These are phyloP conservation scores for Fusarium sp. DNA, from an alignment of 2,329 filamentous ascomycete genomes.

Conservation along the genomic window DNA sequence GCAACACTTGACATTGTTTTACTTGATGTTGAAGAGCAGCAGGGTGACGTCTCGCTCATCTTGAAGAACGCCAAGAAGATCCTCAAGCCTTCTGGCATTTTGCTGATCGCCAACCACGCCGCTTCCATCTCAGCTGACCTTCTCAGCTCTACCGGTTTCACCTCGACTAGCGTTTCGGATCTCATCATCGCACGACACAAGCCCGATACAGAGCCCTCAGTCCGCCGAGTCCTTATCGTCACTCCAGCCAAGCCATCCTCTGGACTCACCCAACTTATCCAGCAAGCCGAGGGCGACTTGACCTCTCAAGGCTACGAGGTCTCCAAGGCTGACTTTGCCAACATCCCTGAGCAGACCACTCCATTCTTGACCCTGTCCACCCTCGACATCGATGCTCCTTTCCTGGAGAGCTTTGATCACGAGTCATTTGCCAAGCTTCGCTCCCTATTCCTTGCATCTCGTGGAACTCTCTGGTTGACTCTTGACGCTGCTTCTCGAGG, in stretches of 20 bases:
- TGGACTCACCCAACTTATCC: neutral
- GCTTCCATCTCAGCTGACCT: neutral
- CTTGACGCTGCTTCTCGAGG: neutral
- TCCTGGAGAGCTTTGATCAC: neutral
- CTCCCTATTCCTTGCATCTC: neutral
- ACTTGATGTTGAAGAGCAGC: neutral
- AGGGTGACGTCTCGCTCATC: neutral
- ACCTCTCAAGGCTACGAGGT: neutral
- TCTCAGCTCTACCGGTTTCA: neutral
- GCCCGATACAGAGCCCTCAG: neutral
- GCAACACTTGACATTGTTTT: neutral
- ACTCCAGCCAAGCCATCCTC: neutral
- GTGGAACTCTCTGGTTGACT: neutral
- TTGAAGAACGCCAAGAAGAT: neutral
- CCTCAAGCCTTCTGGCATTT: neutral
- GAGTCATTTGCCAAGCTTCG: neutral
- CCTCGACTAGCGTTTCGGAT: neutral
- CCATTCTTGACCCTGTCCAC: neutral
- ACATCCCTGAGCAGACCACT: neutral
- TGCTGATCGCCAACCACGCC: neutral
- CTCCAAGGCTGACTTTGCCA: neutral
- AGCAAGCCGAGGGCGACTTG: neutral
- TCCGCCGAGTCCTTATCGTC: neutral
- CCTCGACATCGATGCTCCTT: neutral
- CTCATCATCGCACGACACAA: neutral